Base-by-base conservation (phyloP, 106 monocot species). In the Dioscorea zingiberensis region DNA sequence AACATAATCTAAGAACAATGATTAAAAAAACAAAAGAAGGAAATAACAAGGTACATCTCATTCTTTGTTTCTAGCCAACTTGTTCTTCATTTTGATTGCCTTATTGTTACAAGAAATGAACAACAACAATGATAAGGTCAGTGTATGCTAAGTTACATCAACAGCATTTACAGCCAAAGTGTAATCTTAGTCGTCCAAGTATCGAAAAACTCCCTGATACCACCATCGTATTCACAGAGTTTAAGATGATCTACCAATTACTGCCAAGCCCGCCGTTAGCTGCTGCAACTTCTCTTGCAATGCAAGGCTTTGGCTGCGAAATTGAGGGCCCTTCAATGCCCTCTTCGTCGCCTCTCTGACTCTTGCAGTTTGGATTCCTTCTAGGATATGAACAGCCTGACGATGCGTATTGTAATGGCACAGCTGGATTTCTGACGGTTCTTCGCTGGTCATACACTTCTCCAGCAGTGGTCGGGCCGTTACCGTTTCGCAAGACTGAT, bases 291-390 rank as follows among this genome's bases (percentile, higher is more conserved):
- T 85, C 81, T 55, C 77, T 77, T 11, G 85, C 47, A 14, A 77
- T 44, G 59, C 76, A 75, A 2, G 85, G 80, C 48, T 81, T 76
- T 44, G 63, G 72, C 69, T 76, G 81, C 58, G 58, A 11, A 9
- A 55, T 21, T 3, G 65, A 8, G 13, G 54, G 55, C 28, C 59
- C 70, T 45, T 71, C 81, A 15, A 81, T 59, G 32, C 65, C 66
- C 12, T 77, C 77, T 54, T 51, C 73, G 2, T 80, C 81, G 7
- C 67, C 80, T 71, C 74, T 81, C 60, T 83, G 78, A 47, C 24
- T 71, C 64, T 77, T 81, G 46, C 73, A 77, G 59, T 70, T 71
- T 15, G 80, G 71, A 55, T 80, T 84, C 73, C 84, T 84, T 77
- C 84, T 25, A 27, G 84, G 85, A 55, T 85, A 85, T 13, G 78